Conservation (phyloP, 1,139 yeast species). For the Saccharomyces pastorianus region DNA sequence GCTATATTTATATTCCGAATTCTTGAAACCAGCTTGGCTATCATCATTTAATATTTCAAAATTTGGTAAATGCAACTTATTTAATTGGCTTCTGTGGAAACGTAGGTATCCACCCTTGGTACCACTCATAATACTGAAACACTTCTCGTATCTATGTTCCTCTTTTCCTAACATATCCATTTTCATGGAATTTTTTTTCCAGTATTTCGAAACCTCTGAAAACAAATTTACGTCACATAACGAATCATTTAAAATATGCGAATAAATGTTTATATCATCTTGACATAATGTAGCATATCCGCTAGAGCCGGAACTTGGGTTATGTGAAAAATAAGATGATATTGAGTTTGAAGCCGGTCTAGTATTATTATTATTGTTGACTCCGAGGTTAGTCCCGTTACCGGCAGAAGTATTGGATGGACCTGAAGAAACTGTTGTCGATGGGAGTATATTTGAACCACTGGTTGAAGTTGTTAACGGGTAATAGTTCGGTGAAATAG, state of each 20-base stretch:
- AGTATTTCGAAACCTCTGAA: slow-evolving; percentile 13
- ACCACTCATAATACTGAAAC: slow-evolving; percentile 20
- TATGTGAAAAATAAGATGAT: slow-evolving; percentile 21
- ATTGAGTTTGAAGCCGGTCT: slow-evolving; percentile 21
- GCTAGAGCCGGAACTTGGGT: slow-evolving; percentile 11
- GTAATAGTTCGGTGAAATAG: background rate
- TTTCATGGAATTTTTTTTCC: slow-evolving; percentile 8
- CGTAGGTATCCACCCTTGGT: slow-evolving; percentile 29
- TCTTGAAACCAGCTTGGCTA: background rate
- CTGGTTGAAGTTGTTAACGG: background rate
- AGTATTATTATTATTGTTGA: background rate
- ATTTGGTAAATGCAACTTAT: slow-evolving; percentile 13
- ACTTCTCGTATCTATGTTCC: slow-evolving; percentile 17
- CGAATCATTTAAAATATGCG: slow-evolving; percentile 21
- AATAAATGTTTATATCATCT: slow-evolving; percentile 26
- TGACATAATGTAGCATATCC: slow-evolving; percentile 14
- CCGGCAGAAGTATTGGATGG: background rate
- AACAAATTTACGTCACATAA: slow-evolving; percentile 15
- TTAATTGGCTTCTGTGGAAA: slow-evolving; percentile 14
- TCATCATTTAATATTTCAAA: slow-evolving; percentile 16
- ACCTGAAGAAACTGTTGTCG: background rate
- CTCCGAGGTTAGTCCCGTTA: slow-evolving; percentile 5
- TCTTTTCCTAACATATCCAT: background rate
- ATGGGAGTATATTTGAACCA: background rate
- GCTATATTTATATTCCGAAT: slow-evolving; percentile 14